Conservation (phyloP, 345 rosid species). For the Trapa bicornis region DNA sequence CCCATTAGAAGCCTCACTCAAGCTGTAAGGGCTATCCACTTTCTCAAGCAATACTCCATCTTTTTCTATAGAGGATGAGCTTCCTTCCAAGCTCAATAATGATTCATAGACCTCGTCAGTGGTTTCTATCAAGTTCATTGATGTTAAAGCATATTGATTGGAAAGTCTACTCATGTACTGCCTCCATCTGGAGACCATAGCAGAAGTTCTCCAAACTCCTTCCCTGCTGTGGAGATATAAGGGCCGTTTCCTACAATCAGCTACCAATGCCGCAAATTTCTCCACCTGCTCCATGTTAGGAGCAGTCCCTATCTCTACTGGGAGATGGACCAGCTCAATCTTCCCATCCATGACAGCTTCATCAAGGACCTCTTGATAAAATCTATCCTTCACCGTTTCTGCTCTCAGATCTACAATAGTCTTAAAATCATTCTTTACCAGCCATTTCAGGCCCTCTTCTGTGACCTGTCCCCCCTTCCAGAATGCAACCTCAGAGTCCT, state of each 20-base stretch:
- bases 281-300: conserved; percentile 89
- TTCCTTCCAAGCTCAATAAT: conserved; percentile 18
- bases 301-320: conserved; percentile 70
- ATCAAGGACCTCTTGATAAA: conserved; percentile 55
- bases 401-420: conserved; percentile 82
- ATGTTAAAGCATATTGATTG: conserved; percentile 15
- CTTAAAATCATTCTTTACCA: conserved; percentile 59
- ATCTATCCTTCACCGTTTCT: conserved; percentile 65
- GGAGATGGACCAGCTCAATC: conserved; percentile 54
- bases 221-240: conserved; percentile 87
- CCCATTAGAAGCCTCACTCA: conserved; percentile 22
- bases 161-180: conserved; percentile 61
- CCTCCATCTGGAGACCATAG: conserved; percentile 91
- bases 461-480: conserved; percentile 92
- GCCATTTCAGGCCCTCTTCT: conserved; percentile 77
- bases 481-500: conserved; percentile 62
- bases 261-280: conserved; percentile 69
- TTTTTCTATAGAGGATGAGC: conserved; percentile 19
- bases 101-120: conserved; percentile 13
- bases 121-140: conserved; percentile 11
- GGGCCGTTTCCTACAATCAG: conserved; percentile 63
- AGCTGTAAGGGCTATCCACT: conserved; percentile 17
- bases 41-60: conserved; percentile 17
- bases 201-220: conserved; percentile 81
- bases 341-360: conserved; percentile 51